Evolutionary conservation across 805 yeast species (phyloP).

Genomic region (Lipomyces lipofer): DNA sequence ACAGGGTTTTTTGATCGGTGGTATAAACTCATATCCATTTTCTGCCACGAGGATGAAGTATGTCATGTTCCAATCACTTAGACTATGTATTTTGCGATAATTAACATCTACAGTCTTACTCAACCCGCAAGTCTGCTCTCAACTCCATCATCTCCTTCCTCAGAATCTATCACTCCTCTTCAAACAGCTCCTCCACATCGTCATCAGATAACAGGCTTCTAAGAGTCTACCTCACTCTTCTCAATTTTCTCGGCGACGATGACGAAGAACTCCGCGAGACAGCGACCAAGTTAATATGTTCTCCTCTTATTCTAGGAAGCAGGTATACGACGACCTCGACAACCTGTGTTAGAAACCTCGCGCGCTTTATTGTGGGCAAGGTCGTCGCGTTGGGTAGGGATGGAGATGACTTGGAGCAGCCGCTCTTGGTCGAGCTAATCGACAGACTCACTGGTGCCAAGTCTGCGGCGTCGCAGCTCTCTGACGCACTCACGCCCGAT

Average conservation of each 20-base stretch:
- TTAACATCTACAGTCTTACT: constrained; percentile 20
- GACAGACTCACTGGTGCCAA: constrained; percentile 7
- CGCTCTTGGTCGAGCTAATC: constrained; percentile 5
- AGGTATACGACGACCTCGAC: neutral
- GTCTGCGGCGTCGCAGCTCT: constrained; percentile 30
- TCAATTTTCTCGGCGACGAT: constrained; percentile 58
- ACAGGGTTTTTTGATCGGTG: constrained; percentile 34
- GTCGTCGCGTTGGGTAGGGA: constrained; percentile 9
- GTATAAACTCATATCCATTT: constrained; percentile 37
- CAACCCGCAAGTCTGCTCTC: constrained; percentile 50
- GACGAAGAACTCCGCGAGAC: constrained; percentile 57
- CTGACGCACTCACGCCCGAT: constrained; percentile 33
- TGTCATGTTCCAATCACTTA: constrained; percentile 3
- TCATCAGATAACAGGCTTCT: no score
- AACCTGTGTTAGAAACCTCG: constrained; percentile 2
- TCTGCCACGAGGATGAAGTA: constrained; percentile 44
- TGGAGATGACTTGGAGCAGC: no score
- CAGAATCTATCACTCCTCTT: constrained; percentile 11
- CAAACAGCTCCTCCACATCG: no score
- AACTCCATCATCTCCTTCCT: constrained; percentile 45
- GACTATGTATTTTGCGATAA: neutral
- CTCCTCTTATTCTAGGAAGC: neutral
- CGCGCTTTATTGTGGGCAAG: constrained; percentile 9
- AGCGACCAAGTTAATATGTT: constrained; percentile 48
- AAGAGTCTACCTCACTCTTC: constrained; percentile 30